Base-by-base conservation (phyloP, 2,329 filamentous ascomycete genomes). In the Fusarium tricinctum region DNA sequence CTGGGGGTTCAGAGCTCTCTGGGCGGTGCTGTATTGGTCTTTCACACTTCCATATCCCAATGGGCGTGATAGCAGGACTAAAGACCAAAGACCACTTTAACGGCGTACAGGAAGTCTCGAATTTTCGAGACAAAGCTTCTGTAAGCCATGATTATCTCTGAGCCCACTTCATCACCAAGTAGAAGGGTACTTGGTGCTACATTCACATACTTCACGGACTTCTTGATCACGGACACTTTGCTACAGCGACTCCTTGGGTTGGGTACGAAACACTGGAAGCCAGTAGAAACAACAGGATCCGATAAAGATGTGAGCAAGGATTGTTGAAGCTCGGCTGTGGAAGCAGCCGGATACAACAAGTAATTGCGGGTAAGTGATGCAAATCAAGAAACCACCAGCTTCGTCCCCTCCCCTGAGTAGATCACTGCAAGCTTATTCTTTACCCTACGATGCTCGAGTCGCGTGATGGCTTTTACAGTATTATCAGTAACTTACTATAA, bases 161-260 rank as follows among this genome's bases (percentile, higher is more conserved):
- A 10, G 35, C 40, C 38, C 22, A 26, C 13, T 23, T 38, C 6
- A 32, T n/a, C 20, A 22, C 39, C 20, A n/a, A 14, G 38, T 20
- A 22, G 20, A 8, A 46, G 17, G 9, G 19, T 52, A 64, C 52
- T 65, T 64, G 15, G 10, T n/a, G 42, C 9, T 65, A 64, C 52
- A 59, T 52, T 35, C 39, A 30, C 26, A 22, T 17, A 22, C 13
- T 42, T n/a, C 10, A 14, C 33, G 15, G 19, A 20, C 39, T 13
- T 44, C n/a, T 19, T 5, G 32, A 12, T 10, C n/a, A 39, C 19
- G 30, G 12, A 47, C n/a, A 15, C 22, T 19, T 20, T 12, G 40
- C 19, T 52, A 59, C 20, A 22, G 26, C 26, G 20, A 64, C 59
- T 46, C 59, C 40, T 33, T 30, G 23, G 19, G 17, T 10, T 44